Evolutionary conservation across 371 early-diverging fungal species (phyloP).

Genomic region (Actinomucor elegans): DNA sequence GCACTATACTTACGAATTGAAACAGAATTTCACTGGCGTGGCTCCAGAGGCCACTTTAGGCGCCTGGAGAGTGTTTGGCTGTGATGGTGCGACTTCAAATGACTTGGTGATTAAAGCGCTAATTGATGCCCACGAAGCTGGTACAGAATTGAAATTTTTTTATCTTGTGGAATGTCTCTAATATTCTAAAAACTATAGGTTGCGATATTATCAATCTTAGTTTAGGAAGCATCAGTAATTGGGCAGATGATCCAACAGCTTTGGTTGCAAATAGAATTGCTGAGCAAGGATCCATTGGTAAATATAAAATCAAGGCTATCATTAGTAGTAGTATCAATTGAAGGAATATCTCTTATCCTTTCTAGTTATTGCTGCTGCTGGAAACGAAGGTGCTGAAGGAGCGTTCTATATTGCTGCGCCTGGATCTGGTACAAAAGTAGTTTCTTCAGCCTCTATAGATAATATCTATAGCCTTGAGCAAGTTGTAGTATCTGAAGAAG

Average conservation of each 20-base stretch:
- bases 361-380: slow-evolving; percentile 60
- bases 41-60: slow-evolving; percentile 66
- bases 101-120: slow-evolving; percentile 72
- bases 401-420: slow-evolving; percentile 54
- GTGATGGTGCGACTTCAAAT: slow-evolving; percentile 59
- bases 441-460: slow-evolving; percentile 68
- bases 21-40: slow-evolving; percentile 58
- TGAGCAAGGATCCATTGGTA: slow-evolving; percentile 33
- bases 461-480: slow-evolving; percentile 34
- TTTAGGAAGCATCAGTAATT: slow-evolving; percentile 65
- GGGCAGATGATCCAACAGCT: slow-evolving; percentile 56
- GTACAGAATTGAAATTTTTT: slow-evolving; percentile 35
- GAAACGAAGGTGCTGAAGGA: slow-evolving; percentile 66
- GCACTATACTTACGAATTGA: too few relatives aligned
- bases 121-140: slow-evolving; percentile 59
- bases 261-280: slow-evolving; percentile 52
- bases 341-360: neutral
- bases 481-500: slow-evolving; percentile 10
- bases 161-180: neutral
- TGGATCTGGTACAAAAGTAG: slow-evolving; percentile 44
- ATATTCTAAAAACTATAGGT: slow-evolving; percentile 16
- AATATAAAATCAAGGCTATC: neutral
- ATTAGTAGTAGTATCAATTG: neutral
- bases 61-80: slow-evolving; percentile 71
- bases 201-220: slow-evolving; percentile 73